Base-by-base conservation (phyloP, 2,329 filamentous ascomycete genomes). In the Sphaceloma murrayae region DNA sequence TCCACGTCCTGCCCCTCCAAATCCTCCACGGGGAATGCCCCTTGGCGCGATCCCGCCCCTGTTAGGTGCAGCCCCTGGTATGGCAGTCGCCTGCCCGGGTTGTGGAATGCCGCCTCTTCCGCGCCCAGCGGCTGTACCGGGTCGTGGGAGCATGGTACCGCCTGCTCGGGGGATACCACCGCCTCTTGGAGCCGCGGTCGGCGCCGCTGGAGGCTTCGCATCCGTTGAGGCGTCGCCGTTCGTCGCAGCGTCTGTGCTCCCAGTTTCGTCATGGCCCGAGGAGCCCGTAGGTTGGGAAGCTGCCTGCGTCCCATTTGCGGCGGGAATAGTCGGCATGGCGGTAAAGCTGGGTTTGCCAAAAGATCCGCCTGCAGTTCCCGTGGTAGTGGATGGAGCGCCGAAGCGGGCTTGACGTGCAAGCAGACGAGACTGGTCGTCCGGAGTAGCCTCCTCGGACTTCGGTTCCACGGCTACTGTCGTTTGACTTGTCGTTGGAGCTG, bases 371-470 rank as follows among this genome's bases (percentile, higher is more conserved):
- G 29, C 11, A 22, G 46, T 14, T n/a, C n/a, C n/a, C 8, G 36
- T 26, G 8, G 34, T 44, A 4, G 48, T 16, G 18, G 45, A 36
- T 3, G 40, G 24, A 16, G 36, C 49, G 19, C 54, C 54, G 29
- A 58, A 58, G 27, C 55, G 52, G n/a, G 51, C 51, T 34, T 52
- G 50, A n/a, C 53, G 49, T 21, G 50, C 47, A 27, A 50, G 47
- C 26, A 57, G 26, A 29, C 53, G 54, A 16, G 51, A 49, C 27
- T 51, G 46, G 13, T 54, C 51, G 14, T 26, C 49, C 33, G 18
- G 17, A 10, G 14, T 18, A 4, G 30, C 19, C 6, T 30, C 31
- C 6, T n/a, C 40, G 4, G 11, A 13, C 24, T 27, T 27, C 18
- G 40, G 2, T 32, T 34, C 24, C 45, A 33, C 14, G 42, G 40